Evolutionary conservation across 805 yeast species (phyloP).

Genomic region (Teunomyces funiuensis): DNA sequence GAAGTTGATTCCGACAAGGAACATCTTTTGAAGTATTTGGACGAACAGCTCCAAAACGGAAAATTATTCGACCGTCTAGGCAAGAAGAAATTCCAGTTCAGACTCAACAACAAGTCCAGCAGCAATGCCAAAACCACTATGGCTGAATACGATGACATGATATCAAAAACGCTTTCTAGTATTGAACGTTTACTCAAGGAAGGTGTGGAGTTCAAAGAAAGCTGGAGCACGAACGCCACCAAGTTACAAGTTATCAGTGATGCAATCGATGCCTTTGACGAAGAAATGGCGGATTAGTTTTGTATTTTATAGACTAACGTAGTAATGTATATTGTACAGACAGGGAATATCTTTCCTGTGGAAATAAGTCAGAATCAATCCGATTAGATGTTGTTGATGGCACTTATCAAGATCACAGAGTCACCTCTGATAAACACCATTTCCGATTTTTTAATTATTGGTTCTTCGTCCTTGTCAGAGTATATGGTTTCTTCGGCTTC

Average conservation of each 20-base stretch:
- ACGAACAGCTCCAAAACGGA: slow-evolving; percentile 21
- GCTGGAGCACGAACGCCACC: slow-evolving; percentile 36
- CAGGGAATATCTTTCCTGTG: neutral
- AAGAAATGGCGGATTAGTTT: slow-evolving; percentile 1
- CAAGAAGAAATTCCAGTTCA: slow-evolving; percentile 23
- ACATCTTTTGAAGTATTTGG: slow-evolving; percentile 15
- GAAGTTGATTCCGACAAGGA: slow-evolving; percentile 2
- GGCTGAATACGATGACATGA: slow-evolving; percentile 34
- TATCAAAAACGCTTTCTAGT: slow-evolving; percentile 22
- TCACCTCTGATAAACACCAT: slow-evolving; percentile 98
- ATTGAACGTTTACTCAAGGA: slow-evolving; percentile 30
- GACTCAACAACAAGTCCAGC: slow-evolving; percentile 15
- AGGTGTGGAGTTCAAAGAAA: slow-evolving; percentile 31
- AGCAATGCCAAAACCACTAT: slow-evolving; percentile 11
- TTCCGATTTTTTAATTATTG: slow-evolving; percentile 60
- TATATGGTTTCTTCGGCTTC: slow-evolving; percentile 87
- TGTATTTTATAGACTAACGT: neutral
- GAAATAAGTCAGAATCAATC: neutral
- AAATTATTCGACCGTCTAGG: slow-evolving; percentile 20
- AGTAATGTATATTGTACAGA: slow-evolving; percentile 3
- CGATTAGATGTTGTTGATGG: slow-evolving; percentile 16
- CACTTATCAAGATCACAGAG: slow-evolving; percentile 80
- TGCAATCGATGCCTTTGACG: slow-evolving; percentile 13
- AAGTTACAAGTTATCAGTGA: slow-evolving; percentile 29
- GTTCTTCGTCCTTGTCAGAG: slow-evolving; percentile 44